Evolutionary conservation across 2,329 filamentous ascomycete species (phyloP).

Genomic region (Cladosporium sphaerospermum): DNA sequence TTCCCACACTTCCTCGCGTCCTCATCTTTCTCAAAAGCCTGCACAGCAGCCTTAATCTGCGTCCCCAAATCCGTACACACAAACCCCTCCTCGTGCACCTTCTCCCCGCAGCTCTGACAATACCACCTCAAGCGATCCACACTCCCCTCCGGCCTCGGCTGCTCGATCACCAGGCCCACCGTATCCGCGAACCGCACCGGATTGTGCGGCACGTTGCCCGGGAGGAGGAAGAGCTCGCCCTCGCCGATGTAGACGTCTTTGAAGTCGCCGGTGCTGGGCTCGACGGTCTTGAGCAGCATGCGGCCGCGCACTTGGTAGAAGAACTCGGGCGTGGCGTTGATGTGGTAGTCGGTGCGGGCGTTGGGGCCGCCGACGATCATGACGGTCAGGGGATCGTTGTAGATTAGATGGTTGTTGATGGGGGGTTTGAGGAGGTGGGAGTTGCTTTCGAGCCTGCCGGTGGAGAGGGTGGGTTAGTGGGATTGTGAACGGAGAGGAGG

Average conservation of each 20-base stretch:
- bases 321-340: conserved; percentile 93
- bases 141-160: conserved; percentile 63
- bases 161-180: conserved; percentile 89
- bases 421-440: conserved; percentile 87
- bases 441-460: conserved; percentile 76
- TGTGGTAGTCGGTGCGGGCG: conserved; percentile 94
- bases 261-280: conserved; percentile 56
- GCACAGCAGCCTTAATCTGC: conserved; percentile 88
- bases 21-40: conserved; percentile 67
- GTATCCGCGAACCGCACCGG: conserved; percentile 89
- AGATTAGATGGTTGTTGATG: conserved; percentile 96
- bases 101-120: conserved; percentile 61
- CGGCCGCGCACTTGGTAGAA: conserved; percentile 94
- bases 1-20: conserved; percentile 66
- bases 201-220: conserved; percentile 92
- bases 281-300: conserved; percentile 90
- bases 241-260: conserved; percentile 84
- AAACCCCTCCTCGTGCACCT: conserved; percentile 83
- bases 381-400: conserved; percentile 74
- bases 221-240: conserved; percentile 89
- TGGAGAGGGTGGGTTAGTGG: not conserved
- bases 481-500: not conserved
- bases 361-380: conserved; percentile 97
- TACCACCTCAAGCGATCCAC: conserved; percentile 88
- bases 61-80: conserved; percentile 85